phyloP scores from a whole-genome alignment of 2,329 filamentous ascomycete species.

The Phaeomoniella chlamydospora region DNA sequence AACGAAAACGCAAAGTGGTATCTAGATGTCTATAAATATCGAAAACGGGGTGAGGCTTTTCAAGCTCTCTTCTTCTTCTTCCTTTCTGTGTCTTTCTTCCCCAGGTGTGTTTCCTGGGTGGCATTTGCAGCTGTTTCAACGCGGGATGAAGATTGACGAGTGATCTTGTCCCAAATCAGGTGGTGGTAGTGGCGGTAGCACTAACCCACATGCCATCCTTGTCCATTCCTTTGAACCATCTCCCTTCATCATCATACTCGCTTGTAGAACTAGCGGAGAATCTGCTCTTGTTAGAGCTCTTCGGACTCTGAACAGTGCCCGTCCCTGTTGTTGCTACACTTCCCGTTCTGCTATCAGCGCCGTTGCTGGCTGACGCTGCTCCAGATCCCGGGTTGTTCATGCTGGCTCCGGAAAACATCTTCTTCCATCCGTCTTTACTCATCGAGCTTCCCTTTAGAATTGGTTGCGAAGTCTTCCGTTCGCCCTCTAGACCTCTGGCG shows the following conservation, averaged over 20 bases:
- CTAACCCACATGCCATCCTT: conserved; percentile 10
- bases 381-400: neutral
- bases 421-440: neutral
- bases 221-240: conserved; percentile 8
- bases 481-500: conserved; percentile 9
- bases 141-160: too few relatives aligned
- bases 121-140: too few relatives aligned
- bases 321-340: neutral
- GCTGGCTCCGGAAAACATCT: neutral
- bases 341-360: neutral
- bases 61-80: too few relatives aligned
- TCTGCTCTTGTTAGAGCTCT: conserved; percentile 1
- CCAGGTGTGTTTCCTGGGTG: too few relatives aligned
- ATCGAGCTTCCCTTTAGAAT: neutral
- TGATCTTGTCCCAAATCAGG: too few relatives aligned
- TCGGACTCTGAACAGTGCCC: conserved; percentile 1
- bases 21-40: too few relatives aligned
- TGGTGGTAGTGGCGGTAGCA: too few relatives aligned
- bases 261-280: neutral
- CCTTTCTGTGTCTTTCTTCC: too few relatives aligned
- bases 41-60: too few relatives aligned
- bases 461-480: conserved; percentile 4
- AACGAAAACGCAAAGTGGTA: too few relatives aligned
- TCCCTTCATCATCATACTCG: neutral
- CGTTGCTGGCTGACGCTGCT: neutral